Base-by-base conservation (phyloP, 805 yeast species). In the Cyberlindnera nakhonratchasimensis region DNA sequence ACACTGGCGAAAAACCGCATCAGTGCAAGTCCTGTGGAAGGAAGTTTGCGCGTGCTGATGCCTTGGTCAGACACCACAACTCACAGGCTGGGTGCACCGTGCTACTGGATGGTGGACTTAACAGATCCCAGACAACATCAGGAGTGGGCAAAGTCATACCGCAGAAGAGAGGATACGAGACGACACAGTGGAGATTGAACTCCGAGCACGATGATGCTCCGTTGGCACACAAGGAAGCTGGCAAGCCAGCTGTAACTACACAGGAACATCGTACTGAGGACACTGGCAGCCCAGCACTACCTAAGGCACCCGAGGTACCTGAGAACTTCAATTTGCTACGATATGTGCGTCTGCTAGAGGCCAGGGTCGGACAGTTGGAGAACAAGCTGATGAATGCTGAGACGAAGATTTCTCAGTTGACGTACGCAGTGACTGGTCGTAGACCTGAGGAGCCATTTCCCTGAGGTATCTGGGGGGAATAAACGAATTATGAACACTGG, bases 1-100 rank as follows among this genome's bases (percentile, higher is more conserved):
- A 86, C 56, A 75, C 88, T 0, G 91, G 91, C 18, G 87, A 79
- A 50, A 80, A 75, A 57, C 90, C 91, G 2, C 80, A 65, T 57
- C 62, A 58, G 31, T 86, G 95, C 58, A 64, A 63, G 16, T 66
- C 67, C 35, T 86, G 95, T 63, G 74, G 74, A 13, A 70, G 83
- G 34, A 64, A 70, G 31, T 86, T 86, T 63, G 86, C 91, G 1
- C 65, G 95, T 25, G 79, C 80, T 1, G 95, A 86, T 61, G 89
- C 95, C 0, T 67, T 86, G 21, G 72, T 79, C 4, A 68, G 95
- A 47, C 95, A 86, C 56, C 65, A 68, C 34, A 78, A 82, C 43
- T 65, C 67, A 34, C 65, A 69, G 28, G 44, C 53, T n/a, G 58
- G 59, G 2, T 57, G 61, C 34, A 40, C 54, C 6, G 31, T 51